phyloP scores from a whole-genome alignment of 768 basidiomycete genomes.

The Coprinopsis strossmayeri region DNA sequence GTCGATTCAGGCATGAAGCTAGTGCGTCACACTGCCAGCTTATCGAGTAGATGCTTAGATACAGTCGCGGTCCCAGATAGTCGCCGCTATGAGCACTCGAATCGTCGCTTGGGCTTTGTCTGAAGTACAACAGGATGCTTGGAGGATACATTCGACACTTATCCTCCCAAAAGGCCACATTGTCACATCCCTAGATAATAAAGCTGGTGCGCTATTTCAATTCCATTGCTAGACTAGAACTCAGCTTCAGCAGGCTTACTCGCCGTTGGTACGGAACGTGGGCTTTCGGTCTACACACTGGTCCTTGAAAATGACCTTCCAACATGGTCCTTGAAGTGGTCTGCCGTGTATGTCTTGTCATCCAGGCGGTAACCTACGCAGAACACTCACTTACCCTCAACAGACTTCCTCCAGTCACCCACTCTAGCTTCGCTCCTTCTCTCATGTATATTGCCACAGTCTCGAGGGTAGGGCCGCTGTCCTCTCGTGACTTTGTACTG shows the following conservation, averaged over 20 bases:
- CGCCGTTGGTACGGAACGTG: slow-evolving; percentile 54
- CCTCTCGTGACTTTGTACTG: not conserved
- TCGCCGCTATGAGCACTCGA: slow-evolving; percentile 60
- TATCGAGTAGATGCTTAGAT: not conserved
- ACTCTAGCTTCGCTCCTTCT: slow-evolving; percentile 67
- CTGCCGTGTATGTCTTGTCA: slow-evolving; percentile 38
- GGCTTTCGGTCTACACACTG: slow-evolving; percentile 69
- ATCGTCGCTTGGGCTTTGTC: slow-evolving; percentile 80
- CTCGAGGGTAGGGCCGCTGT: slow-evolving; percentile 39
- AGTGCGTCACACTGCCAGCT: slow-evolving; percentile 57
- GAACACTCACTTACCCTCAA: slow-evolving; percentile 4
- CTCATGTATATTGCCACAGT: slow-evolving; percentile 66
- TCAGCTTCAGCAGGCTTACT: slow-evolving; percentile 57
- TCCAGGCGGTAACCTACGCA: slow-evolving; percentile 1
- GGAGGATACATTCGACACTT: slow-evolving; percentile 80
- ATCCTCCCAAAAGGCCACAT: slow-evolving; percentile 46
- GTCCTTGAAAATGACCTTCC: slow-evolving; percentile 78
- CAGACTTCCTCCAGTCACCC: slow-evolving; percentile 42
- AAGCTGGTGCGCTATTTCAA: slow-evolving; percentile 48
- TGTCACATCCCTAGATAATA: slow-evolving; percentile 64
- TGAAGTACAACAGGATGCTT: slow-evolving; percentile 52
- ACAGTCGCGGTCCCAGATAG: slow-evolving; percentile 44
- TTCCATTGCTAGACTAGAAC: slow-evolving; percentile 7
- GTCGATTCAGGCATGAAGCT: slow-evolving; percentile 79
- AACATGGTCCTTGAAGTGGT: slow-evolving; percentile 82